Base-by-base conservation (phyloP, 192 early-diverging fungal genomes). In the Coemansia javaensis region DNA sequence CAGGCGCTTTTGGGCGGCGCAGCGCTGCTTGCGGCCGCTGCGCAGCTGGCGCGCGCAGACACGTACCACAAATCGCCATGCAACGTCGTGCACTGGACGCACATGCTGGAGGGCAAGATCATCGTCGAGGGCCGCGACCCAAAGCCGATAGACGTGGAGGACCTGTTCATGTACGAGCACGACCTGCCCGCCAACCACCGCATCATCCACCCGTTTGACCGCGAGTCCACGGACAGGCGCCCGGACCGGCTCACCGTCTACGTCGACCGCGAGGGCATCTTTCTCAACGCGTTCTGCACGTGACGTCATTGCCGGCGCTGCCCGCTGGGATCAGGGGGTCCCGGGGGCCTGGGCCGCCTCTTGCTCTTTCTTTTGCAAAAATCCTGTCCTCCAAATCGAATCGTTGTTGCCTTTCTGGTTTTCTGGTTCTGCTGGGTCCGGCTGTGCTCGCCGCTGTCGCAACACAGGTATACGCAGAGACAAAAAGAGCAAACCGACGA, bases 181-280 rank as follows among this genome's bases (percentile, higher is more conserved):
- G 67, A 71, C 30, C 23, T 71, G 44, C 67, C 60, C 22, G 41
- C 59, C 5, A 47, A 63, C 55, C 55, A 63, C 53, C 54, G 60
- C n/a, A 71, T 71, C 47, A 39, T 71, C 13, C 67, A 63, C 21
- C 39, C 48, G 1, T 71, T 59, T 15, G 60, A 71, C 23, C 33
- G 53, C 18, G 60, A 63, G 31, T 51, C 30, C n/a, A 41, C 51
- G 18, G 59, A 59, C 38, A 17, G 52, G 11, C 41, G 39, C 2
- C 67, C 59, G 6, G 60, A 71, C 43, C 27, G 55, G 1, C 52
- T 71, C 46, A 53, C 55, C 0, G 52, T 71, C 31, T 71, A 63
- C 23, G 67, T 71, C 17, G 60, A 71, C 53, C 59, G 67, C 32
- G 67, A 70, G 41, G 63, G 59, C 47, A 70, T 63, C 21, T 70